These are phyloP conservation scores for Litsea cubeba DNA, from an alignment of 164 flowering plant species.

Conservation along the genomic window DNA sequence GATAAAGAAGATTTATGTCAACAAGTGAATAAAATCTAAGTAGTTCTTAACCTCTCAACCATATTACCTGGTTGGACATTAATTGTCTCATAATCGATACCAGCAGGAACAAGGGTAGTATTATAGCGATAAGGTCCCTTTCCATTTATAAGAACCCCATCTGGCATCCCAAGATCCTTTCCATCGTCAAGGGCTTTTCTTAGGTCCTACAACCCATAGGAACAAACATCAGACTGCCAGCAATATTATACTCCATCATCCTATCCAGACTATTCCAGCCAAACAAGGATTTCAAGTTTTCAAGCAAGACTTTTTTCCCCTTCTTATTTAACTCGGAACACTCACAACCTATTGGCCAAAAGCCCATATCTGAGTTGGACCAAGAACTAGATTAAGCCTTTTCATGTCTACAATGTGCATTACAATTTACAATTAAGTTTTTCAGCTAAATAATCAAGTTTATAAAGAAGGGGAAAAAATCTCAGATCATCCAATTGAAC, in stretches of 20 bases:
- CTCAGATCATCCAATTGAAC: not conserved
- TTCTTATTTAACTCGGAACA: not conserved
- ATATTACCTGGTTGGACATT: constrained; percentile 72
- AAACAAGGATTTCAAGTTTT: not conserved
- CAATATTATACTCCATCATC: not conserved
- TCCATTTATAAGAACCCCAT: constrained; percentile 96
- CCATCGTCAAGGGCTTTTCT: constrained; percentile 72
- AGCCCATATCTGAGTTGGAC: not conserved
- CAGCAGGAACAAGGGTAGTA: constrained; percentile 74
- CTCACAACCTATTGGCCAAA: not conserved
- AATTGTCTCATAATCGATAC: constrained; percentile 72
- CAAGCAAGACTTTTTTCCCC: not conserved
- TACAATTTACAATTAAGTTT: not conserved
- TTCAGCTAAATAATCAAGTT: not conserved
- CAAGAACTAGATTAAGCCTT: not conserved
- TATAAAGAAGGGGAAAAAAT: not conserved
- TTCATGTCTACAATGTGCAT: not conserved
- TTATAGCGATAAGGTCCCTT: constrained; percentile 93
- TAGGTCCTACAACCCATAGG: constrained; percentile 44
- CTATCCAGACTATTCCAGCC: not conserved
- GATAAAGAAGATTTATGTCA: too few species aligned
- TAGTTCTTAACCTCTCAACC: too few species aligned
- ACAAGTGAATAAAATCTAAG: too few species aligned
- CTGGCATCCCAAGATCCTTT: constrained; percentile 86
- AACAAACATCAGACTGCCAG: not conserved